Base-by-base conservation (phyloP, 495 filamentous ascomycete species). In the Xylaria curta region DNA sequence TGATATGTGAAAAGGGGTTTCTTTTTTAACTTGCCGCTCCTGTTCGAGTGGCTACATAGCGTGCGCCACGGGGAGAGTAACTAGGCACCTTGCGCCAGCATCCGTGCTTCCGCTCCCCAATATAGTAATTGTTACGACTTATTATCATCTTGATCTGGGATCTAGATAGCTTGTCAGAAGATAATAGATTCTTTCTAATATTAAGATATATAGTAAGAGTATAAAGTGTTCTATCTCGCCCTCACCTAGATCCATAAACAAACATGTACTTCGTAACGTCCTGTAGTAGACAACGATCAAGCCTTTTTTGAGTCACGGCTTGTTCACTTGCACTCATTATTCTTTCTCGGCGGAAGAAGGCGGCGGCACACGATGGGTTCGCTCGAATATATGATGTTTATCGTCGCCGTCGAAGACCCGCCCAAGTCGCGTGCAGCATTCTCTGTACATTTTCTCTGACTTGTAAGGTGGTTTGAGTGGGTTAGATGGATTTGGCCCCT, bases 401-500 rank as follows among this genome's bases (percentile, higher is more conserved):
- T 76, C n/a, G 13, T 74, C 71, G 54, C 73, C 76, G 46, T 77
- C 72, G 66, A 85, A 84, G 9, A 78, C 76, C 19, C 72, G 72
- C 47, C 68, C 74, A 38, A 85, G 72, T 61, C 54, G 64, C 59
- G 67, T 59, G 62, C 78, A 81, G 64, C 83, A 85, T 69, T 84
- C 82, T 2, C 58, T 53, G 33, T 85, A 85, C 46, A 84, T 26
- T 40, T 76, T 75, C 72, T 84, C 82, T 19, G 78, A 77, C n/a
- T 76, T 74, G 21, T 68, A 62, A 59, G 82, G 85, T 73, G 82
- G 88, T n/a, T 87, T 86, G 72, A 92, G 85, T 12, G 93, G 93
- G 78, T 94, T 93, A 72, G 91, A 85, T 13, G 93, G 93, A 79
- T 94, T 93, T 53, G 94, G 90, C 31, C 87, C 88, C 82, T 97